Conservation (phyloP, 2,329 filamentous ascomycete species). For the Beauveria sp. region DNA sequence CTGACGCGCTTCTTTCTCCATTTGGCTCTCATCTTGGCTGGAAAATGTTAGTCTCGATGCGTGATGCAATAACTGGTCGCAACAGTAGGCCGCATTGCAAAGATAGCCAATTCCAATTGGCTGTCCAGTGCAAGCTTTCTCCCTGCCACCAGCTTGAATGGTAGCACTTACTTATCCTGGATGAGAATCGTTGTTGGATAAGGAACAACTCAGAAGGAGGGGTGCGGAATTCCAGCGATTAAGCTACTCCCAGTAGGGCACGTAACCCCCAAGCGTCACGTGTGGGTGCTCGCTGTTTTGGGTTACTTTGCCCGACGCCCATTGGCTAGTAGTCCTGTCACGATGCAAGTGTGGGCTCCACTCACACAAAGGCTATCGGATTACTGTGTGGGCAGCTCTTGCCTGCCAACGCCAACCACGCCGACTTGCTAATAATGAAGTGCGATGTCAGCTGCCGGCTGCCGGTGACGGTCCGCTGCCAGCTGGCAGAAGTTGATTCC, state of each 20-base stretch:
- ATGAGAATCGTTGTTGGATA: conserved; percentile 40
- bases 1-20: conserved; percentile 99
- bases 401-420: not conserved
- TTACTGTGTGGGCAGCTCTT: not conserved
- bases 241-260: conserved; percentile 29
- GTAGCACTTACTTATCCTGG: conserved; percentile 30
- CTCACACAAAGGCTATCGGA: not conserved
- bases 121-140: conserved; percentile 2
- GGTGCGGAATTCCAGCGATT: conserved; percentile 23
- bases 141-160: not conserved
- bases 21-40: conserved; percentile 78
- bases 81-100: not conserved
- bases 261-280: conserved; percentile 28
- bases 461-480: not conserved
- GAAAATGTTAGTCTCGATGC: conserved; percentile 16
- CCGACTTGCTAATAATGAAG: not conserved
- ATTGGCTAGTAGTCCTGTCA: conserved; percentile 1
- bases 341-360: not conserved
- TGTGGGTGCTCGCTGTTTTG: conserved; percentile 16
- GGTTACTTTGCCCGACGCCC: not conserved
- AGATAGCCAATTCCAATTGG: not conserved
- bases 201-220: conserved; percentile 27
- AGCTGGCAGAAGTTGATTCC: not conserved
- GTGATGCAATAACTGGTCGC: not conserved
- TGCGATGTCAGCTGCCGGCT: not conserved